phyloP scores from a whole-genome alignment of 768 basidiomycete genomes.

The Brasilioporus rufonigricans region DNA sequence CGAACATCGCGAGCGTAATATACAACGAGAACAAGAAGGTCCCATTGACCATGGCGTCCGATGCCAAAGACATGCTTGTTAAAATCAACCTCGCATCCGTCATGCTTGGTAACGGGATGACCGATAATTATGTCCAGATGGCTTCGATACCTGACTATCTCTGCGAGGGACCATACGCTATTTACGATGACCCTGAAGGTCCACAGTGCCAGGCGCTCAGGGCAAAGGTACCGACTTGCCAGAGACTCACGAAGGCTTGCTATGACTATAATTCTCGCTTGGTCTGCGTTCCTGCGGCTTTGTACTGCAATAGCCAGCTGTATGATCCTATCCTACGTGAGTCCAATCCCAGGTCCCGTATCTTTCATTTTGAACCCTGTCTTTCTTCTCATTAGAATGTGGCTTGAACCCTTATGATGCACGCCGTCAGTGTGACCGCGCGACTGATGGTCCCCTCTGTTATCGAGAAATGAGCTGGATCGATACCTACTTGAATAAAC shows the following conservation, averaged over 20 bases:
- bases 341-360: constrained; percentile 21
- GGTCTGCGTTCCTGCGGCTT: constrained; percentile 67
- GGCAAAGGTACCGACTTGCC: constrained; percentile 69
- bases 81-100: constrained; percentile 81
- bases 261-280: constrained; percentile 58
- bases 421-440: constrained; percentile 67
- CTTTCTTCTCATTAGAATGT: constrained; percentile 40
- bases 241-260: constrained; percentile 69
- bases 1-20: constrained; percentile 83
- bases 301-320: constrained; percentile 81
- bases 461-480: constrained; percentile 84
- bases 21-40: constrained; percentile 71
- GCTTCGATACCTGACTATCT: constrained; percentile 78
- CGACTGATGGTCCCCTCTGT: constrained; percentile 70
- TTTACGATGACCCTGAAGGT: constrained; percentile 69
- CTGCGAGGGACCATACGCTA: constrained; percentile 78
- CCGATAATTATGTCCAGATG: constrained; percentile 82
- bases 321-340: constrained; percentile 67
- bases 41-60: constrained; percentile 36
- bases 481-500: constrained; percentile 83
- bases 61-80: constrained; percentile 43
- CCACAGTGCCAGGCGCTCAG: constrained; percentile 64
- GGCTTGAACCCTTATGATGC: constrained; percentile 91
- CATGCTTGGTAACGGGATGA: constrained; percentile 85
- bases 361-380: neutral